Conservation (phyloP, 768 basidiomycete genomes). For the Amanita brunnescens region DNA sequence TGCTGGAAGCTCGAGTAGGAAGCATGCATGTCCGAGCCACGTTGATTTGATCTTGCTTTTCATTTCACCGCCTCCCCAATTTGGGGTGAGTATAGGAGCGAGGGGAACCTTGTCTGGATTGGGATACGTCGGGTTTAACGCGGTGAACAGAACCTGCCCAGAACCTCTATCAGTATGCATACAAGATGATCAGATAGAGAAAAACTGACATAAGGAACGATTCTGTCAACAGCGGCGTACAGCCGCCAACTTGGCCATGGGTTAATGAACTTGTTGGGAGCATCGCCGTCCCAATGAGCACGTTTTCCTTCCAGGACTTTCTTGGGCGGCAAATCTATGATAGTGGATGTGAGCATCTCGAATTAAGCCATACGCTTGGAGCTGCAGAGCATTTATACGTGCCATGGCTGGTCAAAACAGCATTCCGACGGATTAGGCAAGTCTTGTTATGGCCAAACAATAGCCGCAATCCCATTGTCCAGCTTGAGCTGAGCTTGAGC, state of each 20-base stretch:
- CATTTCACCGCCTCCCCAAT: conserved; percentile 25
- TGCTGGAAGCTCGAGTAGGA: conserved; percentile 41
- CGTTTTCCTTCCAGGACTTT: conserved; percentile 10
- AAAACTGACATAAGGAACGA: conserved; percentile 11
- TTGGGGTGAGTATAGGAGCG: conserved; percentile 28
- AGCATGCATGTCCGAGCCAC: conserved; percentile 50
- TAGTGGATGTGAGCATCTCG: background rate
- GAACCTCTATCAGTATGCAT: background rate
- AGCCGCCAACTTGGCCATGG: conserved; percentile 21
- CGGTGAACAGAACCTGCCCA: conserved; percentile 6
- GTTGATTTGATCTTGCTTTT: conserved; percentile 38
- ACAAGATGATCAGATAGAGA: background rate
- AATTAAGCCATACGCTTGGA: background rate
- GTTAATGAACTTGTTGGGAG: conserved; percentile 16
- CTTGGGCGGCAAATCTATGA: background rate
- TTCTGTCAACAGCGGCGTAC: conserved; percentile 11
- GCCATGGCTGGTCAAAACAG: background rate
- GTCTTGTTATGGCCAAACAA: background rate
- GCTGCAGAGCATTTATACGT: background rate
- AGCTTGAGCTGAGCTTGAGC: too few relatives aligned
- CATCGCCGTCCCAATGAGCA: conserved; percentile 18
- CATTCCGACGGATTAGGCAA: background rate
- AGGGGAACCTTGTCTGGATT: conserved; percentile 11
- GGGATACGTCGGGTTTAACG: conserved; percentile 11
- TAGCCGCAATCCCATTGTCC: background rate